These are phyloP conservation scores for Pseudonitzschia delicatissima DNA, from an alignment of 108 stramenopile genomes.

Conservation along the genomic window DNA sequence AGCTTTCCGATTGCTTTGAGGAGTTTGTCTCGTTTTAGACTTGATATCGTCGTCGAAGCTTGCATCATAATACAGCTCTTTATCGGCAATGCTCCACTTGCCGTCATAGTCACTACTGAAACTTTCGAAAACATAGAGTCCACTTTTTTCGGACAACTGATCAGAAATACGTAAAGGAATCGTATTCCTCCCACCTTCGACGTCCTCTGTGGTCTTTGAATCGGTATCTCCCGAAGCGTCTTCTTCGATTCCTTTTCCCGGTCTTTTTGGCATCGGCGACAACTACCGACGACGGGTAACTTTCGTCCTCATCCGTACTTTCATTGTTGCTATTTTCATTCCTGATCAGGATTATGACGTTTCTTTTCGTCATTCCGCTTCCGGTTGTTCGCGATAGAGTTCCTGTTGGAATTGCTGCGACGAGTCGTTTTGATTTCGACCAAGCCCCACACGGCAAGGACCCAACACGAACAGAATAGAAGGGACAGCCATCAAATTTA, in stretches of 20 bases:
- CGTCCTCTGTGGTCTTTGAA: background rate
- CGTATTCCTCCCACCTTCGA: background rate
- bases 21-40: background rate
- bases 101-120: too few species aligned
- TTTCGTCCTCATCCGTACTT: background rate
- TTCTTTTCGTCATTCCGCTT: background rate
- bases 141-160: background rate
- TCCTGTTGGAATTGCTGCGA: too few species aligned
- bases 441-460: conserved; percentile 4
- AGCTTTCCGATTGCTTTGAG: conserved; percentile 4
- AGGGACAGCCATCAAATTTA: background rate
- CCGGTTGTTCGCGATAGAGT: too few species aligned
- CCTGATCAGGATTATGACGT: background rate
- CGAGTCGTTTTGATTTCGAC: too few species aligned
- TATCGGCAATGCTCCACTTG: background rate
- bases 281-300: background rate
- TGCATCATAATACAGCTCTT: conserved; percentile 2
- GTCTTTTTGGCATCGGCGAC: background rate
- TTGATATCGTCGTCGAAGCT: background rate
- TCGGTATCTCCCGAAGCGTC: background rate
- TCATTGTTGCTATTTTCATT: background rate
- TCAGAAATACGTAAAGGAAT: too few species aligned
- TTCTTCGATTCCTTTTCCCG: too few species aligned
- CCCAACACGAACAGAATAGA: background rate
- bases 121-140: background rate